Base-by-base conservation (phyloP, 2,329 filamentous ascomycete species). In the Chalara sp. region DNA sequence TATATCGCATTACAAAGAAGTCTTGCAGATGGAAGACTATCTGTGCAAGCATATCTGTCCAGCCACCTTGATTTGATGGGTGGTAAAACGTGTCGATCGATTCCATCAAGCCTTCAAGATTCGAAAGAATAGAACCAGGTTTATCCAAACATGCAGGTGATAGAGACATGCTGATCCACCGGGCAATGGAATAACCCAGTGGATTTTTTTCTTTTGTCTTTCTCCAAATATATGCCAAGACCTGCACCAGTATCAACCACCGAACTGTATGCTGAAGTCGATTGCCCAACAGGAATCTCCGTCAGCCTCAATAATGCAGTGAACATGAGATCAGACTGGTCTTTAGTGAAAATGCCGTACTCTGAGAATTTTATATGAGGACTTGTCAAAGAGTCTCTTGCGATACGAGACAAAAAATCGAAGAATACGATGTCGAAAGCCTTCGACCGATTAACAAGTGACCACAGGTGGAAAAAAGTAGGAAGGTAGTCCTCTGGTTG, bases 61-160 rank as follows among this genome's bases (percentile, higher is more conserved):
- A 99, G 11, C 75, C 75, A 11, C 93, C 93, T 48, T 92, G 88
- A 67, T 99, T 99, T 2, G 93, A 99, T 2, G 93, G 93, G 63
- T 99, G 93, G 75, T 96, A 99, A 69, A 99, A 99, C 1, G 93
- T 99, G 68, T 99, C 93, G 44, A 97, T 86, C 3, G 91, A 93
- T 67, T 97, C 87, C 59, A 99, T 87, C 48, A 99, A 75, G 0
- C 89, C 92, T 67, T 99, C 92, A 5, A 99, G 78, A 57, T 87
- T 89, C 33, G 86, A 81, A 61, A 99, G 70, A 42, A 95, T 81
- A 1, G 91, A 97, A 50, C 85, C 84, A 32, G 85, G 76, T n/a
- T 81, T 76, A 41, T 87, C 81, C 46, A 95, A 72, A 62, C 89
- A 93, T 44, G 83, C 75, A 1, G 93, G 92, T 1, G 93, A 97